Evolutionary conservation across 1,139 yeast species (phyloP).

Genomic region (Sugiyamaella sp.): DNA sequence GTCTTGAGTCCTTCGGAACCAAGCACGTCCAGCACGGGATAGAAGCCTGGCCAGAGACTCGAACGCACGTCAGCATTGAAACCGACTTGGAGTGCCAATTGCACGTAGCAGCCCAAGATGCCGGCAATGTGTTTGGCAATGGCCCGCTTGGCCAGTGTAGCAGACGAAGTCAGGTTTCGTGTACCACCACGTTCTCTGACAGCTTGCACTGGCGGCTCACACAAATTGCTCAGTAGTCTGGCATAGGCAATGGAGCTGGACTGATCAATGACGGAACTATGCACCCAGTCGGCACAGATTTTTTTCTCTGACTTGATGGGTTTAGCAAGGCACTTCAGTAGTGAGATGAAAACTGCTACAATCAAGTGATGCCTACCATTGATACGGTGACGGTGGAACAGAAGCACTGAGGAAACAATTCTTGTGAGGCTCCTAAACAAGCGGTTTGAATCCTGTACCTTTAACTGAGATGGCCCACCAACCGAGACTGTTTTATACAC

Average conservation of each 20-base stretch:
- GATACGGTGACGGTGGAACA: constrained; percentile 70
- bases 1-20: constrained; percentile 67
- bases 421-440: constrained; percentile 26
- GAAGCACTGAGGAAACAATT: constrained; percentile 46
- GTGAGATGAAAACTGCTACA: constrained; percentile 50
- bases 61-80: constrained; percentile 54
- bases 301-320: constrained; percentile 18
- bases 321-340: constrained; percentile 42
- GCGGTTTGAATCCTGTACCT: constrained; percentile 1
- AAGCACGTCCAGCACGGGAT: constrained; percentile 66
- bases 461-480: constrained; percentile 24
- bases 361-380: constrained; percentile 74
- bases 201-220: constrained; percentile 62
- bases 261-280: constrained; percentile 8
- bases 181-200: constrained; percentile 36
- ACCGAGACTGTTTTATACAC: constrained; percentile 40
- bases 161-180: constrained; percentile 55
- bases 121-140: constrained; percentile 67
- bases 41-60: constrained; percentile 60
- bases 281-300: constrained; percentile 22
- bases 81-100: constrained; percentile 56
- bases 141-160: constrained; percentile 57
- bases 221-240: constrained; percentile 65
- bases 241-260: constrained; percentile 51
- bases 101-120: constrained; percentile 53